phyloP scores from a whole-genome alignment of 768 basidiomycete species.

The Lactarius quietus region DNA sequence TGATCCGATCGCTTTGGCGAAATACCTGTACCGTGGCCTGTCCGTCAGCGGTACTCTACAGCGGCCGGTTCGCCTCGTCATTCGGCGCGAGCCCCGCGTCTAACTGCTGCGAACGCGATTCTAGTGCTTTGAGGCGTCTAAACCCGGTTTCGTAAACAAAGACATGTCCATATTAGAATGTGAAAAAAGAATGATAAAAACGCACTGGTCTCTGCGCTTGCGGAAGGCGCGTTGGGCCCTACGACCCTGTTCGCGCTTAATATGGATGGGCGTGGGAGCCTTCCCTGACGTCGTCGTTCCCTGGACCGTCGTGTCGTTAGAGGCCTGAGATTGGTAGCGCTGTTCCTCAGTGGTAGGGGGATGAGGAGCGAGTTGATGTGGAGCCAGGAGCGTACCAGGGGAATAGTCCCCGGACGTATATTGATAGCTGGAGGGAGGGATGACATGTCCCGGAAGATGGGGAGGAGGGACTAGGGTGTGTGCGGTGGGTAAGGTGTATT shows the following conservation, averaged over 20 bases:
- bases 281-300: slow-evolving; percentile 24
- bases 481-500: slow-evolving; percentile 30
- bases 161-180: background rate
- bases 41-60: no score
- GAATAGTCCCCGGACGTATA: slow-evolving; percentile 29
- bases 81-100: slow-evolving; percentile 83
- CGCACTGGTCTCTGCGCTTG: slow-evolving; percentile 85
- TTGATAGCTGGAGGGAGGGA: slow-evolving; percentile 33
- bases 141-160: background rate
- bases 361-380: slow-evolving; percentile 15
- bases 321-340: slow-evolving; percentile 23
- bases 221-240: slow-evolving; percentile 92
- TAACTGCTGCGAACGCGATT: slow-evolving; percentile 78
- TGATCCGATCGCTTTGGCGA: no score
- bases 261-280: slow-evolving; percentile 64
- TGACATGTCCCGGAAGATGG: slow-evolving; percentile 30
- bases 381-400: slow-evolving; percentile 21
- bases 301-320: slow-evolving; percentile 13
- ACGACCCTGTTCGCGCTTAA: slow-evolving; percentile 90
- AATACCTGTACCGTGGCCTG: no score
- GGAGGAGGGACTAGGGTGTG: slow-evolving; percentile 27
- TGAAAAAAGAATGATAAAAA: slow-evolving; percentile 17
- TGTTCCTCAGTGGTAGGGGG: slow-evolving; percentile 18
- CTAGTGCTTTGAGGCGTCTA: slow-evolving; percentile 85
- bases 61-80: slow-evolving; percentile 82